phyloP scores from a whole-genome alignment of 352 stramenopile species.

The Globisporangium recalcitrans region DNA sequence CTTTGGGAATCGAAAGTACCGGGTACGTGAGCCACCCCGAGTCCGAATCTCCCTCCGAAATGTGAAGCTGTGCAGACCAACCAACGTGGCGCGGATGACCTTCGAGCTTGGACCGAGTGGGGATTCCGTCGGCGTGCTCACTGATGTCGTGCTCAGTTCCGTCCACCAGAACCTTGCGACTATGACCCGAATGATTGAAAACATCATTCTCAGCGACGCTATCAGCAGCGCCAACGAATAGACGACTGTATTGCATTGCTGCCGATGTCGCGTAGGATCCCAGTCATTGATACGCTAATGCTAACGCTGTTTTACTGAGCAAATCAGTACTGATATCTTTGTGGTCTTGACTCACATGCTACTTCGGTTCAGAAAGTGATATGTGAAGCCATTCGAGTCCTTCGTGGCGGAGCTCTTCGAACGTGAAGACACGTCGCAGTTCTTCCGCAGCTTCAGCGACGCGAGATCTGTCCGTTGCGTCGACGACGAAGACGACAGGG shows the following conservation, averaged over 20 bases:
- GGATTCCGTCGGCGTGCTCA: constrained; percentile 2
- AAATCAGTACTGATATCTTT: too few species aligned
- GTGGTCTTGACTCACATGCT: too few species aligned
- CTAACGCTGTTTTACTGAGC: too few species aligned
- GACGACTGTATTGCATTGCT: too few species aligned
- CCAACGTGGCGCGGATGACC: constrained; percentile 8
- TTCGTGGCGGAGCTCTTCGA: constrained; percentile 44
- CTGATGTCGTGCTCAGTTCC: constrained; percentile 2
- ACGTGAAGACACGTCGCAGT: constrained; percentile 35
- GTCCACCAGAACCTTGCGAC: constrained; percentile 7
- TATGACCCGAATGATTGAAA: constrained; percentile 13
- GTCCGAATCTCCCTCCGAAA: too few species aligned
- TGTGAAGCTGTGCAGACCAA: not conserved
- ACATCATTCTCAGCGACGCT: not conserved
- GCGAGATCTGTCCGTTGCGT: constrained; percentile 12
- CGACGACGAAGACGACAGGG: too few species aligned
- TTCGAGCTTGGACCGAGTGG: not conserved
- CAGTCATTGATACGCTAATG: too few species aligned
- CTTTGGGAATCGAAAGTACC: constrained; percentile 2
- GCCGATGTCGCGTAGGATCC: too few species aligned
- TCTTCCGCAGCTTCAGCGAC: constrained; percentile 41
- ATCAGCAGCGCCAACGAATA: not conserved
- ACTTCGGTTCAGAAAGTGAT: too few species aligned
- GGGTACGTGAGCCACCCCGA: too few species aligned
- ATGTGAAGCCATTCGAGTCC: too few species aligned